Evolutionary conservation across 192 early-diverging fungal species (phyloP), one percentile per base, ranked within the genome.

Genomic region (Backusella sp.): DNA sequence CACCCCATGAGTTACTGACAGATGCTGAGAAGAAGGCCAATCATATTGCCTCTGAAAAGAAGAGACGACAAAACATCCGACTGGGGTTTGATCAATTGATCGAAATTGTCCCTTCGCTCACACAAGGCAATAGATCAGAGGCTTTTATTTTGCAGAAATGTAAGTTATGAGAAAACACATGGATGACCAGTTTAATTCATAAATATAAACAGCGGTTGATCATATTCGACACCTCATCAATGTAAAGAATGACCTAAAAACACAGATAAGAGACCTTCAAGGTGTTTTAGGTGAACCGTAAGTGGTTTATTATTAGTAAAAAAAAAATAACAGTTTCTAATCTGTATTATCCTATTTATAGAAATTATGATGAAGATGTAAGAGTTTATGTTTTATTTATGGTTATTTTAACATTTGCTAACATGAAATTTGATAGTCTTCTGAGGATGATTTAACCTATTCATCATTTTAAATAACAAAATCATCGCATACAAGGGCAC

Each of bases 21-120:
- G 96, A 96, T 62, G 90, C 92, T n/a, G 93, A 96, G 70, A 97
- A 97, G 80, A 93, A 94, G 77, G 92, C 92, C 12, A 97, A 97
- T 84, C 96, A 98, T 81, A 98, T 98, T 85, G 95, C 93, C 1
- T 95, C 93, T 26, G 96, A 98, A 80, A 95, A 98, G 81, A 94
- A 95, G 77, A 90, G 96, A 68, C 86, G 96, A 46, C 92, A 95
- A 70, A 96, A 97, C 76, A 98, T 98, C 79, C 88, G 94, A 15
- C 77, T 89, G 23, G 96, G 96, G 11, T 96, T 96, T 81, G 94
- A 96, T 79, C 91, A 94, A 75, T 89, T 98, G 68, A 91, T 94
- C 41, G 92, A 94, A 72, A 91, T 95, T 73, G 94, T 97, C 36
- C 95, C 96, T 46, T 89, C 90, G 6, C 82, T 97, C 66, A 93